phyloP scores from a whole-genome alignment of 2,329 filamentous ascomycete genomes.

The Ophiostoma ulmi region DNA sequence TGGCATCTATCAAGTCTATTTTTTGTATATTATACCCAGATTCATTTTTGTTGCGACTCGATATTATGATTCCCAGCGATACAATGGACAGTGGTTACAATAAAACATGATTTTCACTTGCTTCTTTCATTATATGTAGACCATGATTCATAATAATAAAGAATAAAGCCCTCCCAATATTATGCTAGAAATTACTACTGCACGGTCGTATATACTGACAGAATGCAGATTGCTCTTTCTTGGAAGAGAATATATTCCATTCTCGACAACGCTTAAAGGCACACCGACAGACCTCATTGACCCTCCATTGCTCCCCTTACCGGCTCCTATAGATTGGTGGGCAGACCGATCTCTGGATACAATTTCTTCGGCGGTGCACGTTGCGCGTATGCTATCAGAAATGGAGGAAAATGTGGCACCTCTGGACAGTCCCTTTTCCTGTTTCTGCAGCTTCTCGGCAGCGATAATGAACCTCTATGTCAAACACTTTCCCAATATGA shows the following conservation, averaged over 20 bases:
- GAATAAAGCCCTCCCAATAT: too few relatives aligned
- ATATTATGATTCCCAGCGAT: too few relatives aligned
- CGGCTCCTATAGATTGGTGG: not conserved
- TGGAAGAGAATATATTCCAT: not conserved
- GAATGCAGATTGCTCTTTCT: not conserved
- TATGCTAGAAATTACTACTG: too few relatives aligned
- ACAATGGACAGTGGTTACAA: too few relatives aligned
- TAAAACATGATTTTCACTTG: too few relatives aligned
- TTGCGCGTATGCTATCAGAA: not conserved
- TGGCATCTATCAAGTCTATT: not conserved
- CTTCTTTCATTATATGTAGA: too few relatives aligned
- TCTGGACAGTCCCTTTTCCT: not conserved
- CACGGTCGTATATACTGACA: not conserved
- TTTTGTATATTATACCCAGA: not conserved
- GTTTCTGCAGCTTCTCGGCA: slow-evolving; percentile 38
- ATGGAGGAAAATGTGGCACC: not conserved
- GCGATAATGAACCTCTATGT: slow-evolving; percentile 42
- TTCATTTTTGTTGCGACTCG: not conserved
- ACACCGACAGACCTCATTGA: not conserved
- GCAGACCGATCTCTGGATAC: not conserved
- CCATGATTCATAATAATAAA: too few relatives aligned
- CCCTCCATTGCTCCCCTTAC: not conserved
- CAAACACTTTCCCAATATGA: slow-evolving; percentile 40
- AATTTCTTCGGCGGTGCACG: not conserved
- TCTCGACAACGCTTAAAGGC: not conserved